phyloP scores from a whole-genome alignment of 208 protist genomes.

The Blastocrithidia nonstop region DNA sequence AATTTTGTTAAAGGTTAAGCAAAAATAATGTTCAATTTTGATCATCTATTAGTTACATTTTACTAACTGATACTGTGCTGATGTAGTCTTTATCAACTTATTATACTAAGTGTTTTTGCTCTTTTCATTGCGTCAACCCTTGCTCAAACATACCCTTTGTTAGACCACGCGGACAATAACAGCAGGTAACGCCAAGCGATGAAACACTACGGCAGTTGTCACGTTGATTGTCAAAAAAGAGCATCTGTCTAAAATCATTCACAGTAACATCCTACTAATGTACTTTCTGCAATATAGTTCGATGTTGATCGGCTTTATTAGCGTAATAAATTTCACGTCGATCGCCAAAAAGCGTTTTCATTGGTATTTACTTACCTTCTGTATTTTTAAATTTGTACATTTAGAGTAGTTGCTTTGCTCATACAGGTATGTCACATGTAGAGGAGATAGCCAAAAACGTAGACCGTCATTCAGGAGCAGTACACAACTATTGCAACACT shows the following conservation, averaged over 20 bases:
- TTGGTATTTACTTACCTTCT: constrained; percentile 18
- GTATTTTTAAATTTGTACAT: constrained; percentile 36
- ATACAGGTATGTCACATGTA: constrained; percentile 75
- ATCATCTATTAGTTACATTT: background rate
- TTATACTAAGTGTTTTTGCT: no score
- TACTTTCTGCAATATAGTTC: constrained; percentile 28
- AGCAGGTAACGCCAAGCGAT: constrained; percentile 51
- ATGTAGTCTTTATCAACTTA: background rate
- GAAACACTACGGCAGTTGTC: constrained; percentile 68
- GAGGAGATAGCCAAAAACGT: constrained; percentile 68
- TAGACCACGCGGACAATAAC: constrained; percentile 68
- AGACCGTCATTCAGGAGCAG: constrained; percentile 21
- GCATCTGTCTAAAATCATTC: constrained; percentile 52
- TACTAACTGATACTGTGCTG: background rate
- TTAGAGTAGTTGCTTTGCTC: constrained; percentile 59
- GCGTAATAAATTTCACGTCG: constrained; percentile 63
- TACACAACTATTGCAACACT: constrained; percentile 37
- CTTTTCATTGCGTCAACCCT: constrained; percentile 45
- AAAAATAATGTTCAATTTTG: no score
- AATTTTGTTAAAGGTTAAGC: no score
- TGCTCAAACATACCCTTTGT: constrained; percentile 39
- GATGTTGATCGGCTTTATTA: constrained; percentile 54
- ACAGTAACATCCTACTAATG: constrained; percentile 17
- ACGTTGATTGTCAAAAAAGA: constrained; percentile 87
- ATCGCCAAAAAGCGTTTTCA: constrained; percentile 55